Evolutionary conservation across 2,329 filamentous ascomycete species (phyloP).

Genomic region (Xylariales sp.): DNA sequence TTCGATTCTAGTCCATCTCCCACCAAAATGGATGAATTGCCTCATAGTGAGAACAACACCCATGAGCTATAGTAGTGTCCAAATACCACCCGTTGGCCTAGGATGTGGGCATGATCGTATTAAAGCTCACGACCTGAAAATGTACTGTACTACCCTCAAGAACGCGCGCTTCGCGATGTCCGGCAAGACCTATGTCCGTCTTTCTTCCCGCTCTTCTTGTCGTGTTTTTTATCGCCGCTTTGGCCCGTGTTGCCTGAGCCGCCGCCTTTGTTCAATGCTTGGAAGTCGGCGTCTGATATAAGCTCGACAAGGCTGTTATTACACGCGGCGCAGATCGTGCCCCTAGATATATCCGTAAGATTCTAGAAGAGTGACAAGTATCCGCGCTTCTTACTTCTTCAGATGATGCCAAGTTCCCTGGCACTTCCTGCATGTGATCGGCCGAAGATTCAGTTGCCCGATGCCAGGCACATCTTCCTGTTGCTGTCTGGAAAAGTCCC

Average conservation of each 20-base stretch:
- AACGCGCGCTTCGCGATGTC: slow-evolving; percentile 28
- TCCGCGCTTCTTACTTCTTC: slow-evolving; percentile 25
- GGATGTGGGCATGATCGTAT: not conserved
- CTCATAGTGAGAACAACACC: not conserved
- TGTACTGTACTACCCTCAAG: slow-evolving; percentile 6
- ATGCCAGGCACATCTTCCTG: slow-evolving; percentile 31
- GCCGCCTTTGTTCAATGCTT: slow-evolving; percentile 2
- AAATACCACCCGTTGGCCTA: not conserved
- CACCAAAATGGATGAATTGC: not conserved
- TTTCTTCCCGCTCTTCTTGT: slow-evolving; percentile 33
- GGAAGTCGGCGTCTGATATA: slow-evolving; percentile 29
- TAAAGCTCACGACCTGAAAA: not conserved
- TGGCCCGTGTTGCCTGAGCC: slow-evolving; percentile 13
- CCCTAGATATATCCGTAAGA: slow-evolving; percentile 9
- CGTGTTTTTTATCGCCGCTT: slow-evolving; percentile 22
- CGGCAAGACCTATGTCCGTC: slow-evolving; percentile 30
- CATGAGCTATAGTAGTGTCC: not conserved
- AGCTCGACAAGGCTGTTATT: slow-evolving; percentile 35
- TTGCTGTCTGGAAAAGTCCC: slow-evolving; percentile 20
- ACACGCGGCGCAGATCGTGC: slow-evolving; percentile 25
- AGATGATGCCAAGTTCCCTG: slow-evolving; percentile 30
- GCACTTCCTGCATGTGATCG: slow-evolving; percentile 28
- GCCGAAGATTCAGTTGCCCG: slow-evolving; percentile 21
- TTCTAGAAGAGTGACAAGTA: not conserved
- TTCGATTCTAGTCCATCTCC: not conserved